Conservation (phyloP, 2,329 filamentous ascomycete genomes). For the Trichoderma sp. region DNA sequence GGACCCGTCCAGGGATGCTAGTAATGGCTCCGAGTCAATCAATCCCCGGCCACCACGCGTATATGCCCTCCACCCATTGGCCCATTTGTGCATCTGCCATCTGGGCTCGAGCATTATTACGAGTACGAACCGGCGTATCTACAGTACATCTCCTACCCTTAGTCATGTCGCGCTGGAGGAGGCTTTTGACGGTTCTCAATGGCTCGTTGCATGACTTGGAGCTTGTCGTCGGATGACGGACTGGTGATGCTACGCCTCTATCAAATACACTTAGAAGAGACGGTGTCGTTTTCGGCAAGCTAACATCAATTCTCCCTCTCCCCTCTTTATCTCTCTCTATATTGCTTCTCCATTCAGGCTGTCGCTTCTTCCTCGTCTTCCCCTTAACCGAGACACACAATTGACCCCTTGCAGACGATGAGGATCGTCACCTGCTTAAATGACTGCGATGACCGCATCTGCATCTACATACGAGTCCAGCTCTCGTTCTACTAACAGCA, state of each 20-base stretch:
- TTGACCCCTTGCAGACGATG: not conserved
- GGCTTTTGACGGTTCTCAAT: not conserved
- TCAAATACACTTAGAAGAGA: not conserved
- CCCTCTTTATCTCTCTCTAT: not conserved
- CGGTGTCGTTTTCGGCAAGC: not conserved
- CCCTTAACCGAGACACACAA: not conserved
- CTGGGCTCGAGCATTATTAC: not conserved
- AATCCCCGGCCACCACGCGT: constrained; percentile 6
- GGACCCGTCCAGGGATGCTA: not conserved
- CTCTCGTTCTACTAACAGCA: not conserved
- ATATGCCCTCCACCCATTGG: not conserved
- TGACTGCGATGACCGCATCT: not conserved
- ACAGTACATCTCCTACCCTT: not conserved
- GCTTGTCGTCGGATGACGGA: not conserved
- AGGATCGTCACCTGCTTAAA: not conserved
- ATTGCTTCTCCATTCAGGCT: not conserved
- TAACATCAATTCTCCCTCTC: not conserved
- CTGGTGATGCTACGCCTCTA: not conserved
- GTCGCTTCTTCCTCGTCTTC: not conserved
- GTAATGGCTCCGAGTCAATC: not conserved
- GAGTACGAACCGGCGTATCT: constrained; percentile 8
- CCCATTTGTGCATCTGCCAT: not conserved
- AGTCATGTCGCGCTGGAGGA: not conserved
- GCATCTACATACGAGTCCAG: not conserved
- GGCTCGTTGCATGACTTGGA: not conserved